A percentile compares a stretch with the other conserved stretches of the same genome.
Evolutionary conservation across 371 early-diverging fungal species (phyloP).

Genomic region (Fennellomyces sp.): DNA sequence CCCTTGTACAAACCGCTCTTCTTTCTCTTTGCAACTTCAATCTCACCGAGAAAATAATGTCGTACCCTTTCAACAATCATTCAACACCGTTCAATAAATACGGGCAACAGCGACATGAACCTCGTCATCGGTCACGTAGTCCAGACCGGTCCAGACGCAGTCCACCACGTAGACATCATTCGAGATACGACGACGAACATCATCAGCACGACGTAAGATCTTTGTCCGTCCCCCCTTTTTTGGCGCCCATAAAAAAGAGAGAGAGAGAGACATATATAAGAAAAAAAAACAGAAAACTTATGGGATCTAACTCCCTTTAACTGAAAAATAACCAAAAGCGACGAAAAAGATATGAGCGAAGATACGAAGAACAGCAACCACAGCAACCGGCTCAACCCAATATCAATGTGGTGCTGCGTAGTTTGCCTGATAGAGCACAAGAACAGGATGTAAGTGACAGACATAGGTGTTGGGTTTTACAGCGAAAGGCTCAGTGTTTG

Average conservation of each 20-base stretch:
- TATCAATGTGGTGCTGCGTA: conserved; percentile 52
- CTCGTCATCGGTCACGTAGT: conserved; percentile 10
- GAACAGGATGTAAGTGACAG: conserved; percentile 45
- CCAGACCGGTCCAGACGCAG: not conserved
- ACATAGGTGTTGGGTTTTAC: no score
- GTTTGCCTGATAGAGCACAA: conserved; percentile 37
- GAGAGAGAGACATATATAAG: not conserved
- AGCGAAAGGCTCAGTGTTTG: not conserved
- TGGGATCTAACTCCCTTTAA: conserved; percentile 5
- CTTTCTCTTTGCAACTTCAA: not conserved
- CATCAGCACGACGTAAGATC: conserved; percentile 18
- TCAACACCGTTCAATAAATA: not conserved
- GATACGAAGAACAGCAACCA: conserved; percentile 1
- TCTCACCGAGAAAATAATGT: not conserved
- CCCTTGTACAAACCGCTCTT: not conserved
- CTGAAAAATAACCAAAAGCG: conserved; percentile 5
- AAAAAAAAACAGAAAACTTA: not conserved
- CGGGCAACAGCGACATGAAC: not conserved
- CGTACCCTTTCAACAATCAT: not conserved
- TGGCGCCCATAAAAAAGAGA: not conserved
- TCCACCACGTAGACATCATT: not conserved
- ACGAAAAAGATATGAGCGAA: conserved; percentile 2
- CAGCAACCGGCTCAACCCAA: conserved; percentile 29
- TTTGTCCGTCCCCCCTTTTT: not conserved
- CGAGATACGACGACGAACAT: conserved; percentile 3